Evolutionary conservation across 1,139 yeast genomes (phyloP), one percentile per base, ranked within the genome.

Genomic region (Geotrichum klebahnii): DNA sequence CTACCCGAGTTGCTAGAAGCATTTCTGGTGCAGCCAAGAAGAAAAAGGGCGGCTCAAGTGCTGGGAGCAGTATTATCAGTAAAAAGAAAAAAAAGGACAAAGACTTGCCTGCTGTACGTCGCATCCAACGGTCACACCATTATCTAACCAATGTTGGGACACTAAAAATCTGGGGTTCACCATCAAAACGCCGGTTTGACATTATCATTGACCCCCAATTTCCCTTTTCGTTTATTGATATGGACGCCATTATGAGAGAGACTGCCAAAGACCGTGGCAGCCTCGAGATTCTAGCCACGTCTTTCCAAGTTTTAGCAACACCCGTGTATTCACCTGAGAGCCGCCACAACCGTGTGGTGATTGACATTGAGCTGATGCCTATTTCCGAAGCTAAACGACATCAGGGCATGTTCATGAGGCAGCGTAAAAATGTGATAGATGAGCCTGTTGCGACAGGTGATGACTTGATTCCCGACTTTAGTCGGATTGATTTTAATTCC

Each of bases 201-300:
- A 40, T 51, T 5, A 36, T 47, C 3, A 26, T 51, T 6, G 53
- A 51, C 39, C 51, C 53, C 16, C 28, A 31, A 9, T 48, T 51
- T 28, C 51, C 51, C 2, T 28, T 35, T 12, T 51, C 53, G 8
- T 51, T 38, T 28, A 33, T 51, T n/a, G 51, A 51, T 29, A 39
- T 51, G 36, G 51, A 46, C 28, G 44, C 48, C 2, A 28, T 48
- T 12, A 36, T 51, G 42, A 34, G 23, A 12, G 51, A 46, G 22
- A 28, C 42, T 1, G 17, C 42, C 31, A 39, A 35, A 12, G 39
- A 39, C 19, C n/a, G n/a, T n/a, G 26, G 37, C 3, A 16, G 23
- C 29, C 48, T 34, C 19, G 48, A 41, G 16, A 36, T 41, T 31
- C 35, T 50, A 14, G 44, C 43, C 5, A 22, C 38, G 14, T 22